A percentile compares a stretch with the other conserved stretches of the same genome.
Conservation (phyloP, 441 rosid species). For the Euphorbia celastroides region DNA sequence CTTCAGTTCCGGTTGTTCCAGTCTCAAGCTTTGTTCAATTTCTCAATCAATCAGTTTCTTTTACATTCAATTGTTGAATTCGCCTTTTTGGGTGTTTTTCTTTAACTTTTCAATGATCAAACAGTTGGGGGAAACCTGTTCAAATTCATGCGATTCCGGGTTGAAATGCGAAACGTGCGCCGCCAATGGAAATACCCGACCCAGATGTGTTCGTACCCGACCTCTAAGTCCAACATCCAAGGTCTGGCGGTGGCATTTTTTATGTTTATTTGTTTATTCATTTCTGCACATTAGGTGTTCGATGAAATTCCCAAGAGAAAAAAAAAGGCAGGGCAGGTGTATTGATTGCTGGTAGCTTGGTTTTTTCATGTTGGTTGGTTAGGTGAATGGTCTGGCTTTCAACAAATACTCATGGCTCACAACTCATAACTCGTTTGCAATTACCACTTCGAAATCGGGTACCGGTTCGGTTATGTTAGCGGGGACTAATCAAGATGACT, state of each 20-base stretch:
- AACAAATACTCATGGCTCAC: conserved; percentile 89
- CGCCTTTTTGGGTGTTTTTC: not conserved
- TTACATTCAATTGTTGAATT: not conserved
- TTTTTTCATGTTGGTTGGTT: conserved; percentile 31
- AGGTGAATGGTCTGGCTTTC: conserved; percentile 84
- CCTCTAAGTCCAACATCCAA: conserved; percentile 67
- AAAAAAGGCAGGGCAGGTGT: not conserved
- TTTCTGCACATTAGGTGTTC: not conserved
- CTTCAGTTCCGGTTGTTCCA: conserved; percentile 30
- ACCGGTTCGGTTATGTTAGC: conserved; percentile 42
- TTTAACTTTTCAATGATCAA: not conserved
- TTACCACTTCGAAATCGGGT: conserved; percentile 37
- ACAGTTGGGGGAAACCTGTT: conserved; percentile 86
- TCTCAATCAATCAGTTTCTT: not conserved
- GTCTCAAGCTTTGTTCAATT: conserved; percentile 41
- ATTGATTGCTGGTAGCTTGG: not conserved
- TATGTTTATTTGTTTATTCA: not conserved
- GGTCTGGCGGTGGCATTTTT: conserved; percentile 26
- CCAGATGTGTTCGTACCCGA: conserved; percentile 67
- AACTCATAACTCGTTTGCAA: conserved; percentile 76
- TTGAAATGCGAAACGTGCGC: conserved; percentile 70
- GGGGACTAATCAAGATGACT: conserved; percentile 82
- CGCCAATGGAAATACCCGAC: conserved; percentile 60
- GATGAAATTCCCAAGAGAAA: not conserved
- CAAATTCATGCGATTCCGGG: conserved; percentile 66